phyloP scores from a whole-genome alignment of 2,329 filamentous ascomycete genomes.

The Raffaelea albimanens region DNA sequence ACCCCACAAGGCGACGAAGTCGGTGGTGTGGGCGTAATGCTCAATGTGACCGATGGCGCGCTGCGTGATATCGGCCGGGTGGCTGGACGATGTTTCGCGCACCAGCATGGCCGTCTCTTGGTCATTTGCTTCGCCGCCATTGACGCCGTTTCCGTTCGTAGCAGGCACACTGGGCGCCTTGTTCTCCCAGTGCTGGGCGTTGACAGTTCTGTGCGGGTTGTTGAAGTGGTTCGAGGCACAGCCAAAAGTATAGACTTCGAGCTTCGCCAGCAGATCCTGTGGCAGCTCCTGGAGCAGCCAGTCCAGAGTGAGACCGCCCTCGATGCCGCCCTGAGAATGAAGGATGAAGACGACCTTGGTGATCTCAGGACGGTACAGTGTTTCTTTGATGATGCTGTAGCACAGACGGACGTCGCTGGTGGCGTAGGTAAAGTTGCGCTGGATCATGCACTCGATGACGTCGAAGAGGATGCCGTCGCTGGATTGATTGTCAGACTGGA shows the following conservation, averaged over 20 bases:
- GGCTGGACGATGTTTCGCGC: constrained; percentile 23
- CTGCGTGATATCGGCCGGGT: constrained; percentile 28
- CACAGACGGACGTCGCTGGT: constrained; percentile 58
- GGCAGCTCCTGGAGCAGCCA: constrained; percentile 67
- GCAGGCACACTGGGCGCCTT: not conserved
- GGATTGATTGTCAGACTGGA: not conserved
- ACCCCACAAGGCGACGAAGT: constrained; percentile 68
- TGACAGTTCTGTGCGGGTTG: constrained; percentile 52
- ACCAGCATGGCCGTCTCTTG: constrained; percentile 7
- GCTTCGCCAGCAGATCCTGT: constrained; percentile 53
- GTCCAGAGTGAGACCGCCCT: constrained; percentile 63
- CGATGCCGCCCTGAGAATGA: constrained; percentile 71
- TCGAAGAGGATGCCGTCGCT: constrained; percentile 61
- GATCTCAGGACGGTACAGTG: constrained; percentile 50
- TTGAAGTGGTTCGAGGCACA: constrained; percentile 76
- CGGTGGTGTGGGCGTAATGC: constrained; percentile 66
- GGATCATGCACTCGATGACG: constrained; percentile 65
- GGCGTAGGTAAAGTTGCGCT: constrained; percentile 64
- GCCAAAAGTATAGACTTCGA: constrained; percentile 73
- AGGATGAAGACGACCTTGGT: constrained; percentile 65
- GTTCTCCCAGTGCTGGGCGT: constrained; percentile 28
- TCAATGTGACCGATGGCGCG: constrained; percentile 62
- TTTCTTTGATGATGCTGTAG: constrained; percentile 51
- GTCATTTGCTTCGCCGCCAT: not conserved
- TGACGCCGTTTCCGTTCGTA: not conserved